Evolutionary conservation across 2,329 filamentous ascomycete species (phyloP).

Genomic region (Dothistroma pini): DNA sequence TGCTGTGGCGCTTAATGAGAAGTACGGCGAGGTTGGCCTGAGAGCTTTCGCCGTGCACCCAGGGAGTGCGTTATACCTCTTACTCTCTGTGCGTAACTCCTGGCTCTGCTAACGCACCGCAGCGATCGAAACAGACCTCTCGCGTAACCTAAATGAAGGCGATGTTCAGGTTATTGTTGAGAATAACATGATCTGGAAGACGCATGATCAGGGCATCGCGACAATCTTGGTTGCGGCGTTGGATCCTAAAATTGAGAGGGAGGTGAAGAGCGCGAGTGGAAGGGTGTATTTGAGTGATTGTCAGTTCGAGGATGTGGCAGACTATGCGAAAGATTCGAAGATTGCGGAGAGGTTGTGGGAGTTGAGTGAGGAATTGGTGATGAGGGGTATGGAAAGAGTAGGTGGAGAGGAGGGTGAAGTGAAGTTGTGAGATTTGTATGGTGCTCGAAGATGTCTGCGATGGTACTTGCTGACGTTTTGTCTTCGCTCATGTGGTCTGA

Average conservation of each 20-base stretch:
- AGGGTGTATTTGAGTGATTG: slow-evolving; percentile 34
- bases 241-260: slow-evolving; percentile 37
- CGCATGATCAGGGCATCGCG: slow-evolving; percentile 42
- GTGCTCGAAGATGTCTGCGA: too few relatives aligned
- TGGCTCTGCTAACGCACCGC: neutral
- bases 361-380: slow-evolving; percentile 33
- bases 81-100: neutral
- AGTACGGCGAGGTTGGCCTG: slow-evolving; percentile 31
- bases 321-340: slow-evolving; percentile 37
- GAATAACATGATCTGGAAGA: slow-evolving; percentile 33
- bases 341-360: slow-evolving; percentile 39
- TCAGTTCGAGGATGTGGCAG: slow-evolving; percentile 29
- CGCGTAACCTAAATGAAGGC: slow-evolving; percentile 7
- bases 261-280: slow-evolving; percentile 24
- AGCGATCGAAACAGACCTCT: slow-evolving; percentile 19
- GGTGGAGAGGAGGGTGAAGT: neutral
- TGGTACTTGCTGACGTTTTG: too few relatives aligned
- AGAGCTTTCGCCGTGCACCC: slow-evolving; percentile 41
- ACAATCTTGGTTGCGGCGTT: slow-evolving; percentile 45
- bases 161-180: slow-evolving; percentile 17
- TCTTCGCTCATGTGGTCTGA: too few relatives aligned
- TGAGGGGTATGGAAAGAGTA: neutral
- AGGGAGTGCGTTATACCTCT: slow-evolving; percentile 28
- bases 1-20: slow-evolving; percentile 38
- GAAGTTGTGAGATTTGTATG: neutral